Evolutionary conservation across 768 basidiomycete genomes (phyloP).

Genomic region (Imleria badia): DNA sequence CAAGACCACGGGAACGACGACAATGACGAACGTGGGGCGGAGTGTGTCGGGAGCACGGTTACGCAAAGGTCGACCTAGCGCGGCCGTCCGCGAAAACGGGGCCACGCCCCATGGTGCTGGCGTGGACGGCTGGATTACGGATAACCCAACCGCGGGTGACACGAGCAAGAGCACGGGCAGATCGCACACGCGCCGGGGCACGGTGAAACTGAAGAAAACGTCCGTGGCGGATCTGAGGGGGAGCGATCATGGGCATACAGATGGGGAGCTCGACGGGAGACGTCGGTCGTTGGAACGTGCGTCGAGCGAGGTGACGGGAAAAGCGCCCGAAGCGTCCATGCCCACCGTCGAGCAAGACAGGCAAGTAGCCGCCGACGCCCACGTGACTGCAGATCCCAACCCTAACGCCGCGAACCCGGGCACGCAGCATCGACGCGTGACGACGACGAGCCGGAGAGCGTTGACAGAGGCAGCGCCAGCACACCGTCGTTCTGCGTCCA

Average conservation of each 20-base stretch:
- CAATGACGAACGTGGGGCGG: not conserved
- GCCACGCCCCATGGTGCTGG: not conserved
- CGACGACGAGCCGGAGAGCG: not conserved
- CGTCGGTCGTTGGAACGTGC: not conserved
- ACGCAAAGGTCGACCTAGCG: conserved; percentile 19
- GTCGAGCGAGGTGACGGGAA: not conserved
- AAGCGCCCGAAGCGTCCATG: not conserved
- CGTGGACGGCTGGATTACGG: conserved; percentile 23
- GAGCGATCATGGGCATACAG: conserved; percentile 28
- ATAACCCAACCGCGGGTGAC: not conserved
- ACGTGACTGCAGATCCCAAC: not conserved
- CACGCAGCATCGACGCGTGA: not conserved
- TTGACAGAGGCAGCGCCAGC: not conserved
- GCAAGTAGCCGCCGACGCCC: not conserved
- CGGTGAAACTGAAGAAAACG: conserved; percentile 13
- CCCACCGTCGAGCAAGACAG: not conserved
- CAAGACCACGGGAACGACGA: not conserved
- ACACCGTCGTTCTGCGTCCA: conserved; percentile 18
- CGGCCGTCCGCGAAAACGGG: not conserved
- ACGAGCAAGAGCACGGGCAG: not conserved
- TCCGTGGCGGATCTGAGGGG: conserved; percentile 29
- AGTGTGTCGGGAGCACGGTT: not conserved
- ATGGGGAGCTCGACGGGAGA: conserved; percentile 20
- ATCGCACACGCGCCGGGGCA: conserved; percentile 4
- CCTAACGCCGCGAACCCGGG: not conserved